These are phyloP conservation scores for Annulohypoxylon moriforme DNA, from an alignment of 495 filamentous ascomycete species.

Conservation along the genomic window DNA sequence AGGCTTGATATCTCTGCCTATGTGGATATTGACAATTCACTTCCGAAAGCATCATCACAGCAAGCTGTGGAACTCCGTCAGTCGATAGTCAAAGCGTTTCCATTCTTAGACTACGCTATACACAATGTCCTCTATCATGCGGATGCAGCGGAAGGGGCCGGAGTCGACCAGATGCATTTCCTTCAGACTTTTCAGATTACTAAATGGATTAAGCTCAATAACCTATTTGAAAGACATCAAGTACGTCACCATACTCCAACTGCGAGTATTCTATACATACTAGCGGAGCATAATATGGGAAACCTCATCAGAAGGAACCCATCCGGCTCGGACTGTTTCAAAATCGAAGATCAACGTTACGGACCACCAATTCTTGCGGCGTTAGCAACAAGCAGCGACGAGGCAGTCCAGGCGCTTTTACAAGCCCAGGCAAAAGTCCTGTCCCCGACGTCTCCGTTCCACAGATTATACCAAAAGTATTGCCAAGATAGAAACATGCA, in stretches of 20 bases:
- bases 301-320: not conserved
- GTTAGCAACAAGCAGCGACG: not conserved
- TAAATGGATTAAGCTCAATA: not conserved
- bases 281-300: not conserved
- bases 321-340: not conserved
- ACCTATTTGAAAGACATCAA: not conserved
- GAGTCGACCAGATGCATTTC: not conserved
- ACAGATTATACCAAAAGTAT: not conserved
- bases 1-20: not conserved
- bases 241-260: not conserved
- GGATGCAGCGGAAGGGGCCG: not conserved
- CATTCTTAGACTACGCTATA: not conserved
- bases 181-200: not conserved
- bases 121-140: not conserved
- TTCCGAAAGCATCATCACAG: not conserved
- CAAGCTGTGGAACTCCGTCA: not conserved
- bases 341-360: not conserved
- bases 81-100: not conserved
- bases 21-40: not conserved
- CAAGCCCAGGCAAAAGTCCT: not conserved
- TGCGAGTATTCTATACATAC: not conserved
- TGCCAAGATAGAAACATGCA: not conserved
- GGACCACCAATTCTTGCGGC: not conserved
- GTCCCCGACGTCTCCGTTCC: not conserved
- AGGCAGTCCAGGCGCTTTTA: not conserved